A percentile compares a stretch with the other conserved stretches of the same genome.
Conservation (phyloP, 805 yeast species). For the Pichia eremophila region DNA sequence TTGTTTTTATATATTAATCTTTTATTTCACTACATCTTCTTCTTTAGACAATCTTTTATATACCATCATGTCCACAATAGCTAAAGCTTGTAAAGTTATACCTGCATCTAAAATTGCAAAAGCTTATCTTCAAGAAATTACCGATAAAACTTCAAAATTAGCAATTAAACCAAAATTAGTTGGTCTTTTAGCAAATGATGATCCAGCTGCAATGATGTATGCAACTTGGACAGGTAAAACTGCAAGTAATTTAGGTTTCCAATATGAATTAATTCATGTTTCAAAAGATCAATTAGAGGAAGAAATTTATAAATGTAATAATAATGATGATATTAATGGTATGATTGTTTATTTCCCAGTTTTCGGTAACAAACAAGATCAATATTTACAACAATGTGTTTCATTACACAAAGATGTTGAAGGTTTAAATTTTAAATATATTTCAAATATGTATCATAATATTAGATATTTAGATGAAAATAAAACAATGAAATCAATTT, state of each 20-base stretch:
- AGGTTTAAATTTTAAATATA: slow-evolving; percentile 83
- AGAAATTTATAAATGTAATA: slow-evolving; percentile 72
- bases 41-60: too few relatives aligned
- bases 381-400: slow-evolving; percentile 88
- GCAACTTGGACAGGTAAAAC: slow-evolving; percentile 96
- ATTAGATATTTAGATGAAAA: slow-evolving; percentile 68
- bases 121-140: slow-evolving; percentile 65
- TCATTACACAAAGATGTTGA: slow-evolving; percentile 92
- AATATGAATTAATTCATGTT: slow-evolving; percentile 65
- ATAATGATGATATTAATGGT: slow-evolving; percentile 69
- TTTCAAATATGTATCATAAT: slow-evolving; percentile 93
- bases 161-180: slow-evolving; percentile 63
- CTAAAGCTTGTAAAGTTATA: slow-evolving; percentile 63
- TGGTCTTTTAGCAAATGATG: slow-evolving; percentile 85
- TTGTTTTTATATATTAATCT: too few relatives aligned
- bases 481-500: slow-evolving; percentile 64
- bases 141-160: slow-evolving; percentile 42
- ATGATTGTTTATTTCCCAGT: slow-evolving; percentile 98
- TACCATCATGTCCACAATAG: too few relatives aligned
- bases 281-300: slow-evolving; percentile 79
- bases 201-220: slow-evolving; percentile 92
- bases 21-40: too few relatives aligned
- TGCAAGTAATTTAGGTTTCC: slow-evolving; percentile 75
- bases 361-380: slow-evolving; percentile 91
- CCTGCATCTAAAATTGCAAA: slow-evolving; percentile 85